Percentiles rank a stretch among this genome's conserved stretches.
These are phyloP conservation scores for Penicillium maclennaniae DNA, from an alignment of 495 filamentous ascomycete species.

Conservation along the genomic window DNA sequence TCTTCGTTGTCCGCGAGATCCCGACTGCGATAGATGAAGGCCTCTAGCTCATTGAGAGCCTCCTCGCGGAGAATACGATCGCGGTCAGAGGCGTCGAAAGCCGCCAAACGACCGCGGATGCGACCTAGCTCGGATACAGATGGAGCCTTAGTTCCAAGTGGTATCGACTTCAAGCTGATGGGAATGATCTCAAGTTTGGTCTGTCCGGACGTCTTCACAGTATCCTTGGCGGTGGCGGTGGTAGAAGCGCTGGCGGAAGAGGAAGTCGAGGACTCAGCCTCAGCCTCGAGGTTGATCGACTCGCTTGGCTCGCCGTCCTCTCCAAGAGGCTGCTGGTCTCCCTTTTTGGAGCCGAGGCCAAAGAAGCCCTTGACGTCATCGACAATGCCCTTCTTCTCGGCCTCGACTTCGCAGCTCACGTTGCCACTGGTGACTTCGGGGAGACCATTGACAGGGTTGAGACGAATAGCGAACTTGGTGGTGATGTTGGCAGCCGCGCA, in stretches of 20 bases:
- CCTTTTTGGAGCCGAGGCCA: slow-evolving; percentile 85
- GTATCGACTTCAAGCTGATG: slow-evolving; percentile 58
- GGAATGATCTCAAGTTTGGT: slow-evolving; percentile 69
- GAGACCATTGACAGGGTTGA: slow-evolving; percentile 72
- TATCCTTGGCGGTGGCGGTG: slow-evolving; percentile 46
- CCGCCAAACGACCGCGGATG: slow-evolving; percentile 67
- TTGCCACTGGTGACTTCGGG: slow-evolving; percentile 72
- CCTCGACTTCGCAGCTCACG: slow-evolving; percentile 79
- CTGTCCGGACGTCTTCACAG: slow-evolving; percentile 45
- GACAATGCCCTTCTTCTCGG: slow-evolving; percentile 74
- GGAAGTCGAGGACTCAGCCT: slow-evolving; percentile 46
- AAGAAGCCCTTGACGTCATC: slow-evolving; percentile 94
- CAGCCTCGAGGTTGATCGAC: slow-evolving; percentile 48
- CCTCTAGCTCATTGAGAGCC: slow-evolving; percentile 85
- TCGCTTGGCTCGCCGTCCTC: slow-evolving; percentile 50
- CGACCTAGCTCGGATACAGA: slow-evolving; percentile 57
- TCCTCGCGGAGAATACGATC: slow-evolving; percentile 77
- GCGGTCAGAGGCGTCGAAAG: slow-evolving; percentile 80
- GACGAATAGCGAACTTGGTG: slow-evolving; percentile 70
- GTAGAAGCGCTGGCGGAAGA: slow-evolving; percentile 40
- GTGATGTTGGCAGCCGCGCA: slow-evolving; percentile 74
- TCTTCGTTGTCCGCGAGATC: slow-evolving; percentile 73
- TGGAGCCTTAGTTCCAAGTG: slow-evolving; percentile 54
- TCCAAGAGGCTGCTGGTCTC: slow-evolving; percentile 70
- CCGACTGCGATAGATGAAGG: slow-evolving; percentile 84